Evolutionary conservation across 108 stramenopile genomes (phyloP).

Genomic region (Mayamaea pseudoterrestris): DNA sequence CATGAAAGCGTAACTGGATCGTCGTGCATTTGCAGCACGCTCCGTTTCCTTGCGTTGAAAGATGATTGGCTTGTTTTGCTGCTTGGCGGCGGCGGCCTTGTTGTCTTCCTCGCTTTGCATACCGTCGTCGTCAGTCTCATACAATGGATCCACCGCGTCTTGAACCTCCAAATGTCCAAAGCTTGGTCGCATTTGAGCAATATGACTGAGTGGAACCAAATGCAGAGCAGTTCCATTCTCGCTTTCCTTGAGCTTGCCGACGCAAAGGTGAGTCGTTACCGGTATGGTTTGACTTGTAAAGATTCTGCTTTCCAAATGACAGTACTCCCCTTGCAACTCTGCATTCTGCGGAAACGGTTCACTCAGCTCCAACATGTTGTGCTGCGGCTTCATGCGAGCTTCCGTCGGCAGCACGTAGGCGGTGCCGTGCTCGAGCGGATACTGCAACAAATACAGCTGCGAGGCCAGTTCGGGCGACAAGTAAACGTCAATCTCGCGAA

Average conservation of each 20-base stretch:
- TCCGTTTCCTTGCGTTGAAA: constrained; percentile 84
- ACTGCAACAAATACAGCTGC: constrained; percentile 62
- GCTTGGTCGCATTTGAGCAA: constrained; percentile 59
- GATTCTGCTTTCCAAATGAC: constrained; percentile 28
- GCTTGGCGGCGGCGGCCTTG: too few species aligned
- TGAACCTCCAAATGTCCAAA: constrained; percentile 37
- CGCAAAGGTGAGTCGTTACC: constrained; percentile 65
- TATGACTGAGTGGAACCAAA: constrained; percentile 43
- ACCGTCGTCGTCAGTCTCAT: constrained; percentile 21
- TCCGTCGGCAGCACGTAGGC: constrained; percentile 20
- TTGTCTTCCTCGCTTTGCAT: constrained; percentile 6
- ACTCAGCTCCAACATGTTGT: constrained; percentile 62
- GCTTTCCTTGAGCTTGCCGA: constrained; percentile 45
- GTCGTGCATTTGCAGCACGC: constrained; percentile 50
- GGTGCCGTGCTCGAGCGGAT: constrained; percentile 44
- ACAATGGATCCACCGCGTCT: constrained; percentile 29
- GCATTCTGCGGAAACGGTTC: constrained; percentile 24
- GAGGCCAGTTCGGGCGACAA: constrained; percentile 51
- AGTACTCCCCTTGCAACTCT: constrained; percentile 6
- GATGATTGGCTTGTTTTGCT: constrained; percentile 36
- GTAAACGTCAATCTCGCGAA: constrained; percentile 75
- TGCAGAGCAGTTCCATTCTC: constrained; percentile 26
- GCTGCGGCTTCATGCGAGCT: constrained; percentile 53
- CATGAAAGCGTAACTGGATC: constrained; percentile 70
- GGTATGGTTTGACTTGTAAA: constrained; percentile 56